phyloP scores from a whole-genome alignment of 306 rosid genomes.

The Luffa aegyptiaca region DNA sequence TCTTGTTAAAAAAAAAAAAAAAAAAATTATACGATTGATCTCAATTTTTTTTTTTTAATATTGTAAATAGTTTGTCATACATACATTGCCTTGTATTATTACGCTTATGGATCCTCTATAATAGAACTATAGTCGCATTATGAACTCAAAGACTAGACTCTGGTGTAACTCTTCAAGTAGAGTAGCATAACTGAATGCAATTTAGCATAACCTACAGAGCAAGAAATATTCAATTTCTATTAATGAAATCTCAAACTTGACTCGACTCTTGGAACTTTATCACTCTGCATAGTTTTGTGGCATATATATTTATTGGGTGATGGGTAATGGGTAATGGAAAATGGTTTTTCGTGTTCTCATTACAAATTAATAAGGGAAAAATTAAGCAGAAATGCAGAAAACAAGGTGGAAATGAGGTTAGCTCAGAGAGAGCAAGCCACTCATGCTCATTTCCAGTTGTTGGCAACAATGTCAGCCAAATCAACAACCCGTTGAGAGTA shows the following conservation, averaged over 20 bases:
- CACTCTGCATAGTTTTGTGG: background rate
- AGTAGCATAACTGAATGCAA: background rate
- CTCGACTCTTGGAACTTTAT: background rate
- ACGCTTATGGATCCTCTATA: background rate
- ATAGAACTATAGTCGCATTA: background rate
- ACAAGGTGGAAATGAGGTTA: conserved; percentile 1
- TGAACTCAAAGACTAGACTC: background rate
- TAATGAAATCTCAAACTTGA: background rate
- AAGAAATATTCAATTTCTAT: background rate
- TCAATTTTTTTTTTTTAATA: background rate
- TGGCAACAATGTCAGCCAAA: conserved; percentile 95
- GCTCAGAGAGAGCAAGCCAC: background rate
- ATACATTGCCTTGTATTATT: background rate
- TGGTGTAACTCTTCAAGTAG: background rate
- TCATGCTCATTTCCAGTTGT: conserved; percentile 62
- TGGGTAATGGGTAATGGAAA: background rate
- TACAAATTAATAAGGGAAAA: conserved; percentile 7
- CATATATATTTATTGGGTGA: conserved; percentile 9
- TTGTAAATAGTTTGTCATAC: background rate
- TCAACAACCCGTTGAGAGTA: conserved; percentile 98
- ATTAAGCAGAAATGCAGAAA: conserved; percentile 4
- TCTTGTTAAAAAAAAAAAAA: background rate
- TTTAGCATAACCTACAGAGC: background rate
- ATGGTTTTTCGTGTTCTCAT: background rate
- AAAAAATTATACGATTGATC: background rate